phyloP scores from a whole-genome alignment of 345 rosid species.

The Citrus maxima region DNA sequence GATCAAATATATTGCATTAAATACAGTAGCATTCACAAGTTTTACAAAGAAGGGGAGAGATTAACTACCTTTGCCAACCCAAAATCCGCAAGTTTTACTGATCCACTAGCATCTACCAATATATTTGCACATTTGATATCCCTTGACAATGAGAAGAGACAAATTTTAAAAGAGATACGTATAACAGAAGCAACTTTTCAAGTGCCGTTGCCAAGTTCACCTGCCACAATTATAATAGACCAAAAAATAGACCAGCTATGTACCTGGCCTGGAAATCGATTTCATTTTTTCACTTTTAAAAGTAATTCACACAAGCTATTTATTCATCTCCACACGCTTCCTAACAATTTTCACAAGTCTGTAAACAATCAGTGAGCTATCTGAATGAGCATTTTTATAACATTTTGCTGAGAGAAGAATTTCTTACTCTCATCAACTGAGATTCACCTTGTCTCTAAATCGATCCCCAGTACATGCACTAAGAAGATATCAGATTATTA shows the following conservation, averaged over 20 bases:
- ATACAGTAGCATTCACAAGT: neutral
- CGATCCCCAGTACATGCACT: no score
- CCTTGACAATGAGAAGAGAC: conserved; percentile 35
- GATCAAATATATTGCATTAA: conserved; percentile 4
- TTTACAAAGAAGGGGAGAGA: neutral
- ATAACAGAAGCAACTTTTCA: neutral
- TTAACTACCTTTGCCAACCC: conserved; percentile 83
- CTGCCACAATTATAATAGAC: neutral
- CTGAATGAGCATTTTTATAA: neutral
- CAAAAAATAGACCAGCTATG: neutral
- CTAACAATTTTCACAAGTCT: neutral
- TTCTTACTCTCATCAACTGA: no score
- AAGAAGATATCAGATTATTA: neutral
- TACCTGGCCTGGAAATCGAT: neutral
- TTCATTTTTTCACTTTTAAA: neutral
- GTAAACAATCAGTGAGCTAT: neutral
- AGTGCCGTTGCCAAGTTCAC: neutral
- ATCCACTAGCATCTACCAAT: conserved; percentile 73
- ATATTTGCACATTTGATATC: conserved; percentile 93
- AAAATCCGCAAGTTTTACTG: conserved; percentile 91
- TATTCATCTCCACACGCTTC: neutral
- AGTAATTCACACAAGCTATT: neutral
- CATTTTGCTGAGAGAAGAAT: neutral
- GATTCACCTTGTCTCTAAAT: no score
- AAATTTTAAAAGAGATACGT: neutral